A percentile compares a stretch with the other conserved stretches of the same genome.
phyloP scores from a whole-genome alignment of 1,139 yeast genomes.

The Saccharomycopsis hybrid region DNA sequence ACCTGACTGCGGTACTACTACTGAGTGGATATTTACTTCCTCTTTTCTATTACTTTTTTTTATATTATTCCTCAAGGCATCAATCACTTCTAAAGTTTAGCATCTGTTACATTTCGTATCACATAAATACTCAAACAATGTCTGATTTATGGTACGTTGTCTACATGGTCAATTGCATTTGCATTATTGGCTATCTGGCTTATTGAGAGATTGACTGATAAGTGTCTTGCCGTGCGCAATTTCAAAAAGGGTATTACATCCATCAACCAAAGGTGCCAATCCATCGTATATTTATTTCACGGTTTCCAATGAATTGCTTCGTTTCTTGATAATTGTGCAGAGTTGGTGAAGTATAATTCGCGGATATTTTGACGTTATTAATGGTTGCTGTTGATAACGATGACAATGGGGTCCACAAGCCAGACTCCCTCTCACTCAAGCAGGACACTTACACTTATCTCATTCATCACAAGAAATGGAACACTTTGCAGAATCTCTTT shows the following conservation, averaged over 20 bases:
- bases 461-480: neutral
- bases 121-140: no score
- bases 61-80: no score
- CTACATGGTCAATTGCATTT: neutral
- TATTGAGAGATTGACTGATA: neutral
- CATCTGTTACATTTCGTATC: no score
- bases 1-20: no score
- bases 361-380: neutral
- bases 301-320: no score
- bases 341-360: neutral
- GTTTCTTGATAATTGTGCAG: neutral
- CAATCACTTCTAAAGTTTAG: no score
- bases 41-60: no score
- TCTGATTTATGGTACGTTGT: slow-evolving; percentile 50
- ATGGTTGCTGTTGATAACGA: no score
- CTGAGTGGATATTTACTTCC: no score
- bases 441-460: neutral
- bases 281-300: no score
- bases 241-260: neutral
- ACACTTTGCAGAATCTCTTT: neutral
- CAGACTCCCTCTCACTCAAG: neutral
- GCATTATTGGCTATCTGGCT: neutral
- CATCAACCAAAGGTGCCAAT: neutral
- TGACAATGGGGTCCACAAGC: no score
- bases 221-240: neutral